These are phyloP conservation scores for fission yeast (Schizosaccharomyces pombe) DNA, from an alignment of 805 yeast genomes.

Conservation along the genomic window DNA sequence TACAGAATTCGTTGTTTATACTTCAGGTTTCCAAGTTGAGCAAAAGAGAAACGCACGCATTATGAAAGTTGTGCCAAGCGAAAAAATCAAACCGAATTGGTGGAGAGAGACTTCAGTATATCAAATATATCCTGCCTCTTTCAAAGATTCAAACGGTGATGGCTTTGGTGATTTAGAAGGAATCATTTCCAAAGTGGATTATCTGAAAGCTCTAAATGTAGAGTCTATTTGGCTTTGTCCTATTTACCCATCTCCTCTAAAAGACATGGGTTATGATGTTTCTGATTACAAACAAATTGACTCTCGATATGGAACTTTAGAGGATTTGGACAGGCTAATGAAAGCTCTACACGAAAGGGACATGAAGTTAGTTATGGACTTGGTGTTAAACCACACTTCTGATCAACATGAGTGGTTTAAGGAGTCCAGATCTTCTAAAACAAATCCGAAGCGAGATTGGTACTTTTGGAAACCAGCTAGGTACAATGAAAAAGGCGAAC, in stretches of 20 bases:
- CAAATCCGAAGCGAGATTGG: slow-evolving; percentile 37
- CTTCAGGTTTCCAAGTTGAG: too few species aligned
- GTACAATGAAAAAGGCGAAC: slow-evolving; percentile 25
- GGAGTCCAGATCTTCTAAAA: slow-evolving; percentile 27
- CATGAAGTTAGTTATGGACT: slow-evolving; percentile 29
- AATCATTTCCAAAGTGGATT: slow-evolving; percentile 27
- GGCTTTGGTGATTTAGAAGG: slow-evolving; percentile 37
- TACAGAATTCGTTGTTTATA: too few species aligned
- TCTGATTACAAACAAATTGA: slow-evolving; percentile 29
- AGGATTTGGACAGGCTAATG: slow-evolving; percentile 28
- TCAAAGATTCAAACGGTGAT: slow-evolving; percentile 34
- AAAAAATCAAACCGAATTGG: slow-evolving; percentile 12
- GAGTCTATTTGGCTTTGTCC: slow-evolving; percentile 37
- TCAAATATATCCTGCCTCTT: slow-evolving; percentile 40
- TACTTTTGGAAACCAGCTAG: slow-evolving; percentile 32
- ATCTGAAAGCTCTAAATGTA: slow-evolving; percentile 26
- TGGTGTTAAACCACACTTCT: slow-evolving; percentile 38
- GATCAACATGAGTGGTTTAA: slow-evolving; percentile 34
- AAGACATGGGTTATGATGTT: slow-evolving; percentile 42
- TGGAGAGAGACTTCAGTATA: slow-evolving; percentile 36
- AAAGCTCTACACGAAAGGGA: slow-evolving; percentile 26
- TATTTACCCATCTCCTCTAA: slow-evolving; percentile 34
- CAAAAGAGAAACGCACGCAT: too few species aligned
- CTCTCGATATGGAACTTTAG: slow-evolving; percentile 30
- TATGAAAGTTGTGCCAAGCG: background rate